phyloP scores from a whole-genome alignment of 2,329 filamentous ascomycete species.

The Sphaerulina vaccinii region DNA sequence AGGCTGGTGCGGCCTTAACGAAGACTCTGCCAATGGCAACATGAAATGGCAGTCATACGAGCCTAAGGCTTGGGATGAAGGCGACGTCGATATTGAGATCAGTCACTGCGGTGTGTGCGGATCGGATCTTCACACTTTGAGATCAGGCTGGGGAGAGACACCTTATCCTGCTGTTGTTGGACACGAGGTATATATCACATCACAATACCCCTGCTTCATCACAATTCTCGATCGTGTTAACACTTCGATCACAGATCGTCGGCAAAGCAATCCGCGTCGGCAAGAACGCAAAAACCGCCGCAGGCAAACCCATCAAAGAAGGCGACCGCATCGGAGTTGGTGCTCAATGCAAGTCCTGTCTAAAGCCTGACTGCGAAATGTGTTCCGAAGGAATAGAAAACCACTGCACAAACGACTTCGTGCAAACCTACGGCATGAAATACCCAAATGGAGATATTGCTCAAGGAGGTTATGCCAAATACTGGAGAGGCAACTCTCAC shows the following conservation, averaged over 20 bases:
- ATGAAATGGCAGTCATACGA: conserved; percentile 50
- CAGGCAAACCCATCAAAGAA: conserved; percentile 33
- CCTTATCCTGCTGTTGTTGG: conserved; percentile 31
- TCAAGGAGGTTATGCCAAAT: conserved; percentile 61
- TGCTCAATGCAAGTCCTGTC: conserved; percentile 49
- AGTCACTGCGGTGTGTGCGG: conserved; percentile 41
- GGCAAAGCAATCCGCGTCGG: conserved; percentile 37
- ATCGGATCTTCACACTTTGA: conserved; percentile 34
- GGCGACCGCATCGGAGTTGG: conserved; percentile 51
- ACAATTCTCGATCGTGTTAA: background rate
- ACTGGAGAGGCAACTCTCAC: conserved; percentile 46
- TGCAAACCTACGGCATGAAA: conserved; percentile 26
- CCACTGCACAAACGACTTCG: conserved; percentile 38
- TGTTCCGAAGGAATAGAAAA: conserved; percentile 49
- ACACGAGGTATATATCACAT: background rate
- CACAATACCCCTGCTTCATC: background rate
- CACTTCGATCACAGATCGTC: conserved; percentile 29
- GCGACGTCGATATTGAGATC: conserved; percentile 42
- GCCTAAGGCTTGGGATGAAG: conserved; percentile 40
- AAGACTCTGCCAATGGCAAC: conserved; percentile 51
- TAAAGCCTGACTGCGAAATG: conserved; percentile 51
- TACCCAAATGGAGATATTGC: conserved; percentile 31
- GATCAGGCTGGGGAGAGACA: conserved; percentile 43
- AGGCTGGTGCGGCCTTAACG: conserved; percentile 56
- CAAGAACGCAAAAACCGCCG: conserved; percentile 22